These are phyloP conservation scores for Chamaenerion angustifolium DNA, from an alignment of 345 rosid species.

Conservation along the genomic window DNA sequence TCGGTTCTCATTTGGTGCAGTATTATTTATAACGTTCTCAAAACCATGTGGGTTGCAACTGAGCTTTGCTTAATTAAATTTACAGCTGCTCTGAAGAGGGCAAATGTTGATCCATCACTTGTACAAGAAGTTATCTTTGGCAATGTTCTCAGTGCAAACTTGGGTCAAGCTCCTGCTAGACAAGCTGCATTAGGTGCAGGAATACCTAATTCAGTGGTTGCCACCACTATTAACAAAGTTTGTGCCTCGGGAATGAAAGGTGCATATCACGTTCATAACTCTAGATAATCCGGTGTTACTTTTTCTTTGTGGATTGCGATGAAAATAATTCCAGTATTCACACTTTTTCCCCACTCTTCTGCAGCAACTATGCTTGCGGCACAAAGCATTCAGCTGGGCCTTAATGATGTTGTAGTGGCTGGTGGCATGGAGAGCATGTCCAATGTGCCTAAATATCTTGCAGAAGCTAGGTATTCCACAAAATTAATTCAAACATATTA, in stretches of 20 bases:
- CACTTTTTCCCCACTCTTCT: constrained; percentile 1
- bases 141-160: constrained; percentile 86
- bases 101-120: constrained; percentile 68
- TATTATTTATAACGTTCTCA: not conserved
- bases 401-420: constrained; percentile 85
- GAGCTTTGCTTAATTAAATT: constrained; percentile 8
- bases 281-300: not conserved
- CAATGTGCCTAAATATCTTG: constrained; percentile 70
- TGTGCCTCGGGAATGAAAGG: constrained; percentile 99
- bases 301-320: not conserved
- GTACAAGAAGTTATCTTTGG: constrained; percentile 91
- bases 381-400: constrained; percentile 85
- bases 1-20: not conserved
- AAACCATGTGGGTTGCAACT: not conserved
- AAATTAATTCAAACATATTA: too few species aligned
- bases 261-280: constrained; percentile 5
- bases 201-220: constrained; percentile 67
- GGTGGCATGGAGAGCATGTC: constrained; percentile 99
- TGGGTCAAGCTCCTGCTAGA: constrained; percentile 99
- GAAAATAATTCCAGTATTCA: not conserved
- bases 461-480: constrained; percentile 69
- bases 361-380: constrained; percentile 91
- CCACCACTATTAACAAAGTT: constrained; percentile 91
- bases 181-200: constrained; percentile 98
- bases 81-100: constrained; percentile 82